Conservation (phyloP, 2,329 filamentous ascomycete species). For the Penicillium corylophilum region DNA sequence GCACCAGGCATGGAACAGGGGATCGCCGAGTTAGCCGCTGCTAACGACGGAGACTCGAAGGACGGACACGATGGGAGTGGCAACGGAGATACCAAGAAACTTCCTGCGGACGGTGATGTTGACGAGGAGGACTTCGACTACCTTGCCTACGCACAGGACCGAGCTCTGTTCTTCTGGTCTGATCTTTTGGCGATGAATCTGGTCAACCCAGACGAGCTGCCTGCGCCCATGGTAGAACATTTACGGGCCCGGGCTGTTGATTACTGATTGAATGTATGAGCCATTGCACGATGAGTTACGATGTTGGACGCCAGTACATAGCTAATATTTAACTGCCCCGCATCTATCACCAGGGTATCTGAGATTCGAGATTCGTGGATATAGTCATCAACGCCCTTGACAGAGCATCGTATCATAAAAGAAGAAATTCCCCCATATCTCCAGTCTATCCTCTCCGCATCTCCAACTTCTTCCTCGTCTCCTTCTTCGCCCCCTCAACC, state of each 20-base stretch:
- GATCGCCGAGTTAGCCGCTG: slow-evolving; percentile 20
- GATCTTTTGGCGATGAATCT: slow-evolving; percentile 79
- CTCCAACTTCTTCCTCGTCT: slow-evolving; percentile 43
- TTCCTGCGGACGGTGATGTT: slow-evolving; percentile 47
- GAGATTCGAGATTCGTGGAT: slow-evolving; percentile 11
- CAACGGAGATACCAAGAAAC: slow-evolving; percentile 19
- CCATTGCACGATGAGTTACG: slow-evolving; percentile 13
- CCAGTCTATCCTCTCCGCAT: slow-evolving; percentile 22
- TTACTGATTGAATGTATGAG: slow-evolving; percentile 46
- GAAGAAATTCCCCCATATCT: not conserved
- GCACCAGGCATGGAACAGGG: slow-evolving; percentile 66
- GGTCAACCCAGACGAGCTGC: slow-evolving; percentile 72
- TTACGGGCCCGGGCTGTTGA: slow-evolving; percentile 65
- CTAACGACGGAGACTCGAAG: slow-evolving; percentile 15
- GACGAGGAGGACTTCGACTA: slow-evolving; percentile 82
- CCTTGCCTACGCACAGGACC: slow-evolving; percentile 82
- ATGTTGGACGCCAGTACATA: slow-evolving; percentile 21
- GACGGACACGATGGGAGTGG: slow-evolving; percentile 19
- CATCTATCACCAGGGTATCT: slow-evolving; percentile 17
- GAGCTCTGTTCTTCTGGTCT: slow-evolving; percentile 92
- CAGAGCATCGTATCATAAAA: not conserved
- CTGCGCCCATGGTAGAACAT: slow-evolving; percentile 60
- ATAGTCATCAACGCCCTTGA: not conserved
- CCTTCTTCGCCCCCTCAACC: slow-evolving; percentile 66
- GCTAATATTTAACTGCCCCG: not conserved